Base-by-base conservation (phyloP, 2,329 filamentous ascomycete species). In the Verticillium longisporum region DNA sequence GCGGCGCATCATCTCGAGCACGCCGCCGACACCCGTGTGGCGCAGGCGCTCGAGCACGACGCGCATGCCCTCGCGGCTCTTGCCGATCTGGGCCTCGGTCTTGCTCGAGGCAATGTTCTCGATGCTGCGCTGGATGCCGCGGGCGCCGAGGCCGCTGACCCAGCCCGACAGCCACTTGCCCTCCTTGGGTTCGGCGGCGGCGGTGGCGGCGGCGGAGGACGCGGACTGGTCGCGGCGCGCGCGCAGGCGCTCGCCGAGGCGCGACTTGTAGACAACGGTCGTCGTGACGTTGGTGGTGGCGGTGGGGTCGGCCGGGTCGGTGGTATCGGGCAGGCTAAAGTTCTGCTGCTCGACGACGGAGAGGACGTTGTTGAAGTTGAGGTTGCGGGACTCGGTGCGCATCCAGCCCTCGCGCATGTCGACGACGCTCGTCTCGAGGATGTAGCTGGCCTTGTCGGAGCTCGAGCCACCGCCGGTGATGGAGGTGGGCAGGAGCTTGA, bases 321-420 rank as follows among this genome's bases (percentile, higher is more conserved):
- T 61, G 18, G 73, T 70, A 32, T 74, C 71, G 10, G 80, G 77
- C 2, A 74, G 67, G 34, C 78, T 80, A 74, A 91, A 95, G 61
- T 83, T 77, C 71, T 95, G 91, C 67, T 86, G 81, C 76, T 95
- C 91, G 21, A 92, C 80, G 13, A 95, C 90, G 56, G 87, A 90
- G 45, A 95, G 76, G 18, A 95, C 88, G 62, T 90, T 89, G 5
- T 90, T 91, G 75, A 89, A 94, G 74, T 94, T 91, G 59, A 95
- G 80, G 69, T 95, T 95, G 65, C 86, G 83, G 68, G 87, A 91
- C 76, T 94, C 90, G 0, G 89, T 91, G 71, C 85, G 83, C 89
- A 95, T 93, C 86, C 88, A 91, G 55, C 90, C 90, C 70, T 92
- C 85, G 63, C 85, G 87, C 64, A 92, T 86, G 72, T 94, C 90